Percentiles rank a stretch among this genome's conserved stretches.
phyloP scores from a whole-genome alignment of 345 rosid genomes.

The Lepidium africanum region DNA sequence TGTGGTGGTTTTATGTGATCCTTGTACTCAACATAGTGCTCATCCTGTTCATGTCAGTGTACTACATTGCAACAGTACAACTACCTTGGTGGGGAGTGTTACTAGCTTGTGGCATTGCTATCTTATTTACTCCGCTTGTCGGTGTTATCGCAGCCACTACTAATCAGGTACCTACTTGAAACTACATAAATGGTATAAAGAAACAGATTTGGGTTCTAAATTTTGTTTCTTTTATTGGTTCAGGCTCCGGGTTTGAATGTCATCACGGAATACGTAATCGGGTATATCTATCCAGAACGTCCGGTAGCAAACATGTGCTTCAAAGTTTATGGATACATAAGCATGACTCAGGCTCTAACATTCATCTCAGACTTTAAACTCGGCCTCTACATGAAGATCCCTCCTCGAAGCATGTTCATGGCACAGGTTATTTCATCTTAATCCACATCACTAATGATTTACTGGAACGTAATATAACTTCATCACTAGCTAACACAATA shows the following conservation, averaged over 20 bases:
- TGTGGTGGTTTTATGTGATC: constrained; percentile 70
- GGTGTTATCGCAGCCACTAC: constrained; percentile 68
- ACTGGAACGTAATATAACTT: background rate
- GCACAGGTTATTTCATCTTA: constrained; percentile 23
- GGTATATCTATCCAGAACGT: constrained; percentile 66
- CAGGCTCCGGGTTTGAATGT: constrained; percentile 62
- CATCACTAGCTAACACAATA: background rate
- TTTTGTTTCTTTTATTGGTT: background rate
- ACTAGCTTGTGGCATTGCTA: constrained; percentile 65
- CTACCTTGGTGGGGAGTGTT: constrained; percentile 89
- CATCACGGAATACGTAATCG: constrained; percentile 72
- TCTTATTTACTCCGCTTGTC: constrained; percentile 67
- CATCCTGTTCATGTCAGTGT: constrained; percentile 40
- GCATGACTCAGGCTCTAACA: constrained; percentile 68
- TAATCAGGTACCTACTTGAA: constrained; percentile 36
- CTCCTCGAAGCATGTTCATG: constrained; percentile 76
- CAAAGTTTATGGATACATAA: constrained; percentile 84
- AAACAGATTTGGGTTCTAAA: background rate
- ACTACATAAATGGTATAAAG: background rate
- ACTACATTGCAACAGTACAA: constrained; percentile 54
- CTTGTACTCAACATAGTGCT: constrained; percentile 40
- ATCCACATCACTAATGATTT: background rate
- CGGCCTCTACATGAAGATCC: constrained; percentile 94
- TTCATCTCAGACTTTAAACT: constrained; percentile 72
- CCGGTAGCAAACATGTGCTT: constrained; percentile 94